Percentiles rank a stretch among this genome's conserved stretches.
These are phyloP conservation scores for Pelargonium myrrhifolium DNA, from an alignment of 441 rosid genomes.

Conservation along the genomic window DNA sequence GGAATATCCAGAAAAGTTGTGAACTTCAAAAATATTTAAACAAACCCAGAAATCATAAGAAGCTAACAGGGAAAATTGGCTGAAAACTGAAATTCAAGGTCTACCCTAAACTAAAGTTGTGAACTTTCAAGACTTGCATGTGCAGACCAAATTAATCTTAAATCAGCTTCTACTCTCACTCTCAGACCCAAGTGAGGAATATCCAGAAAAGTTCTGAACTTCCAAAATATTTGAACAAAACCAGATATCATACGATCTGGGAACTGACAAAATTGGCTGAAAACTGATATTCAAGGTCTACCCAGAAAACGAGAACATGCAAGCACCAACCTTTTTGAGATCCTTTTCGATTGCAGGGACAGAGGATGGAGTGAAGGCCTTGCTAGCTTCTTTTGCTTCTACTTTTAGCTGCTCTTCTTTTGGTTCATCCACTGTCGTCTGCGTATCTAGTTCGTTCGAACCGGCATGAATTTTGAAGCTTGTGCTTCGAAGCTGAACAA, in stretches of 20 bases:
- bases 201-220: neutral
- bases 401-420: slow-evolving; percentile 21
- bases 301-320: neutral
- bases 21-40: neutral
- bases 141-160: too few species aligned
- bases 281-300: neutral
- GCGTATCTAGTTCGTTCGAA: slow-evolving; percentile 38
- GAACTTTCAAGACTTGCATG: neutral
- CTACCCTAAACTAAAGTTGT: neutral
- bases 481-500: slow-evolving; percentile 13
- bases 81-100: neutral
- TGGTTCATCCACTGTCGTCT: slow-evolving; percentile 27
- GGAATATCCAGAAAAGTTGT: neutral
- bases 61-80: neutral
- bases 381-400: slow-evolving; percentile 19
- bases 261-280: neutral
- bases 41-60: neutral
- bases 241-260: slow-evolving; percentile 2
- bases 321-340: slow-evolving; percentile 55
- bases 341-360: slow-evolving; percentile 45
- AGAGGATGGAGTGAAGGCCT: slow-evolving; percentile 18
- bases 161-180: too few species aligned
- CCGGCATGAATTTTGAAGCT: slow-evolving; percentile 29
- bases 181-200: too few species aligned
- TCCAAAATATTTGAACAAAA: neutral